These are phyloP conservation scores for Deuterostichococcus epilithicus DNA, from an alignment of 139 green algal genomes.

Conservation along the genomic window DNA sequence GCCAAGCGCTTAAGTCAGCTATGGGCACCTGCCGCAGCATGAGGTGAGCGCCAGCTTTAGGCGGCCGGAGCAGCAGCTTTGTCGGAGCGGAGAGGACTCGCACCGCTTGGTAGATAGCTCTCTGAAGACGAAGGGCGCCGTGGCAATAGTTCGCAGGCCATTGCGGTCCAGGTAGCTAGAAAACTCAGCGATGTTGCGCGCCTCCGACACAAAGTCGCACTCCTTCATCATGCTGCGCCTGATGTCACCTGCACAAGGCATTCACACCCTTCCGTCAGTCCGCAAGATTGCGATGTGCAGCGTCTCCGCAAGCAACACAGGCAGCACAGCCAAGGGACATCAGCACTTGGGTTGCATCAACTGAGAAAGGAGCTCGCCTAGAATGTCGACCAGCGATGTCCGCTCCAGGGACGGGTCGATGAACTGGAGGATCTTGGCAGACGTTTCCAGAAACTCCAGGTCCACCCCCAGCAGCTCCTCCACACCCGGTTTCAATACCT, in stretches of 20 bases:
- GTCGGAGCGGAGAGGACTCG: background rate
- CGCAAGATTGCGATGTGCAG: conserved; percentile 10
- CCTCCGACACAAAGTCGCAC: conserved; percentile 89
- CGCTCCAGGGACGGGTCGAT: conserved; percentile 76
- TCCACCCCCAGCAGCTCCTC: conserved; percentile 84
- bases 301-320: conserved; percentile 34
- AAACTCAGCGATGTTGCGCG: conserved; percentile 75
- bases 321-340: background rate
- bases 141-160: conserved; percentile 59
- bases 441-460: conserved; percentile 85
- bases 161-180: conserved; percentile 63
- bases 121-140: conserved; percentile 74
- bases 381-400: conserved; percentile 70
- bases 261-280: conserved; percentile 66
- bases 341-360: background rate
- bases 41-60: too few species aligned
- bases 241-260: conserved; percentile 53
- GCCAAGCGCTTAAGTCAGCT: too few species aligned
- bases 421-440: conserved; percentile 71
- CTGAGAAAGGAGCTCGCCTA: conserved; percentile 35
- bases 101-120: conserved; percentile 66
- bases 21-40: too few species aligned
- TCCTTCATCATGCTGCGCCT: conserved; percentile 84
- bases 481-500: conserved; percentile 90
- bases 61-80: too few species aligned